Evolutionary conservation across 495 filamentous ascomycete species (phyloP), one percentile per base, ranked within the genome.

Genomic region (Hypomontagnella monticulosa): DNA sequence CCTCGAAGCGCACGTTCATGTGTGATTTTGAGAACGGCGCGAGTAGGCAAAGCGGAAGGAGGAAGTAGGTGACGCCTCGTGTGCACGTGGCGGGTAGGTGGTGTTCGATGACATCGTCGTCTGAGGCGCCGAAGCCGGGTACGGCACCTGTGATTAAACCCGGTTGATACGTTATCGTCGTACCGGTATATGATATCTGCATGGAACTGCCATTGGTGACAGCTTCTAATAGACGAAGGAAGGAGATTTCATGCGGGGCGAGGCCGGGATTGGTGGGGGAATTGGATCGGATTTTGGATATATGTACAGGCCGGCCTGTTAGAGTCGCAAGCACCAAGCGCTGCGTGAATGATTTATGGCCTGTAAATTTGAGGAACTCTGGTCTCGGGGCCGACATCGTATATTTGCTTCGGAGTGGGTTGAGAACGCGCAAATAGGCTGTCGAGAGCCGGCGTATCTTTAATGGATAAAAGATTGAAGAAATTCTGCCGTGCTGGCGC

Each of bases 171-270:
- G 93, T 87, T 42, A 98, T 82, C 11, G 91, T 92, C 0, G 95
- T 98, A 65, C 96, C 95, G 8, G 92, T 97, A 77, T 96, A 92
- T 12, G 92, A 95, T 67, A 99, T 96, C 72, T 97, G 92, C 80
- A 97, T 91, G 60, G 87, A 84, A 30, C 91, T 90, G 80, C 96
- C 96, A 85, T 99, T 99, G 73, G 96, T 98, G 68, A 99, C 83
- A 52, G 90, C 82, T 74, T 98, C 95, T 66, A 99, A 88, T 6
- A 99, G 89, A 49, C 96, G 95, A 14, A 99, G 84, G 78, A 99
- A 92, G 33, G 94, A 97, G 71, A 97, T 87, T 80, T 99, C 96
- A 80, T 96, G 90, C 46, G 91, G 87, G 50, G 91, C 87, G 43
- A 99, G 90, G 67, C 96, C 96, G 4, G 95, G 92, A 66, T 89